These are phyloP conservation scores for Phoma sp. DNA, from an alignment of 2,329 filamentous ascomycete species.

Conservation along the genomic window DNA sequence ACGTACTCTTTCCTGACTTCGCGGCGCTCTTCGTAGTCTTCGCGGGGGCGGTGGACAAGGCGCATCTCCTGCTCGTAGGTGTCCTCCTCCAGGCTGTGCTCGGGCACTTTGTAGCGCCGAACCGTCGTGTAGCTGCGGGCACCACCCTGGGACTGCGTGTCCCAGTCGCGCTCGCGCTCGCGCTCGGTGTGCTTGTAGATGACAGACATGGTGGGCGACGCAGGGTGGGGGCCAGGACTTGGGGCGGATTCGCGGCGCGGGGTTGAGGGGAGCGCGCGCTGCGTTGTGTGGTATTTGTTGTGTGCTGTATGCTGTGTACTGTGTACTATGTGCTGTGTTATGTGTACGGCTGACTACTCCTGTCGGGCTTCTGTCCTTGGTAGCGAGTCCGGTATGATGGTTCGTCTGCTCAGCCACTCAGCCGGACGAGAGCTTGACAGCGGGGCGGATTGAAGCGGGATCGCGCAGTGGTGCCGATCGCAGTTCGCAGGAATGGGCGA, in stretches of 20 bases:
- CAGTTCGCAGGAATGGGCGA: constrained; percentile 25
- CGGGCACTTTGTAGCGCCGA: constrained; percentile 65
- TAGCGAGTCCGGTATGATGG: constrained; percentile 2
- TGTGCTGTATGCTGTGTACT: neutral
- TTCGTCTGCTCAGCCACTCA: constrained; percentile 27
- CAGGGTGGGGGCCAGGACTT: neutral
- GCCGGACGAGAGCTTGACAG: constrained; percentile 16
- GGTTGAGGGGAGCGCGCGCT: neutral
- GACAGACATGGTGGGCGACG: constrained; percentile 50
- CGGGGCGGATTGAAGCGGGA: constrained; percentile 23
- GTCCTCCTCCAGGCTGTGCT: constrained; percentile 51
- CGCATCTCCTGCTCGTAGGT: constrained; percentile 57
- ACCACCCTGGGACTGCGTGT: constrained; percentile 44
- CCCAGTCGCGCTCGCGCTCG: constrained; percentile 54
- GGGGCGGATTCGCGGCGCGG: constrained; percentile 4
- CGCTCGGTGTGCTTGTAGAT: constrained; percentile 52
- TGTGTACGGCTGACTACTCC: neutral
- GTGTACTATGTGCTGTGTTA: no score
- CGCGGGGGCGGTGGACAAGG: constrained; percentile 52
- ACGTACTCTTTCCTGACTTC: constrained; percentile 46
- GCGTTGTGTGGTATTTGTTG: neutral
- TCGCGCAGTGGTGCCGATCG: constrained; percentile 29
- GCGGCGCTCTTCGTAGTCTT: constrained; percentile 41
- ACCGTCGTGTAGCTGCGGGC: constrained; percentile 60
- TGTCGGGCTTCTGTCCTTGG: neutral